These are phyloP conservation scores for Trichoderma semiorbis DNA, from an alignment of 2,329 filamentous ascomycete species.

Conservation along the genomic window DNA sequence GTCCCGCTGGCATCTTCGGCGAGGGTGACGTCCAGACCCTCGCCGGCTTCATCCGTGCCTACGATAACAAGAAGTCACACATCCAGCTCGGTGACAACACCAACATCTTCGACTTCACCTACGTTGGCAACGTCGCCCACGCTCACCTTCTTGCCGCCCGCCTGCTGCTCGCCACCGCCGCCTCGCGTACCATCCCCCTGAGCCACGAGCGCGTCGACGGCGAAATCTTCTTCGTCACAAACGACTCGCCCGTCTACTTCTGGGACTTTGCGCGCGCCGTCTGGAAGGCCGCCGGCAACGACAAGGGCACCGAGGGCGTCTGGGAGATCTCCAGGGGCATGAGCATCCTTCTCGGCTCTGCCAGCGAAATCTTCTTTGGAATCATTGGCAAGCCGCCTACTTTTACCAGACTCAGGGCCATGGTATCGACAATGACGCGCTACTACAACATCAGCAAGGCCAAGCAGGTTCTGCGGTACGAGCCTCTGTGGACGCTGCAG, in stretches of 20 bases:
- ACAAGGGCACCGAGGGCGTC: constrained; percentile 50
- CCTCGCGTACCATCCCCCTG: constrained; percentile 57
- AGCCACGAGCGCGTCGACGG: constrained; percentile 75
- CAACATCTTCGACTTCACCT: constrained; percentile 63
- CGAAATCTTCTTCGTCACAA: constrained; percentile 86
- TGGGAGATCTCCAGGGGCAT: constrained; percentile 52
- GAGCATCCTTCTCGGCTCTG: constrained; percentile 49
- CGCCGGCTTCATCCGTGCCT: constrained; percentile 69
- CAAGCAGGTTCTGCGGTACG: constrained; percentile 65
- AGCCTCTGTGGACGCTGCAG: constrained; percentile 61
- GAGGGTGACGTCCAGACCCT: constrained; percentile 79
- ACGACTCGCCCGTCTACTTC: constrained; percentile 83
- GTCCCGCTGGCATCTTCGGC: constrained; percentile 86
- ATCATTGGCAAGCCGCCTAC: constrained; percentile 52
- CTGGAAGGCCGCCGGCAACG: constrained; percentile 61
- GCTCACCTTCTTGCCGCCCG: constrained; percentile 78
- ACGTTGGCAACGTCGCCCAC: constrained; percentile 64
- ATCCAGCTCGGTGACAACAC: constrained; percentile 74
- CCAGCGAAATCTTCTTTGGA: constrained; percentile 51
- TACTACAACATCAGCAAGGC: constrained; percentile 79
- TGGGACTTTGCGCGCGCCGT: constrained; percentile 82
- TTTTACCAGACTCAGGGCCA: constrained; percentile 57
- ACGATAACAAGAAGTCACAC: constrained; percentile 63
- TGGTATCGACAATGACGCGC: constrained; percentile 69
- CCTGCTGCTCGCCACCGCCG: constrained; percentile 61